A percentile compares a stretch with the other conserved stretches of the same genome.
Conservation (phyloP, 805 yeast genomes). For the Saturnispora saitoi region DNA sequence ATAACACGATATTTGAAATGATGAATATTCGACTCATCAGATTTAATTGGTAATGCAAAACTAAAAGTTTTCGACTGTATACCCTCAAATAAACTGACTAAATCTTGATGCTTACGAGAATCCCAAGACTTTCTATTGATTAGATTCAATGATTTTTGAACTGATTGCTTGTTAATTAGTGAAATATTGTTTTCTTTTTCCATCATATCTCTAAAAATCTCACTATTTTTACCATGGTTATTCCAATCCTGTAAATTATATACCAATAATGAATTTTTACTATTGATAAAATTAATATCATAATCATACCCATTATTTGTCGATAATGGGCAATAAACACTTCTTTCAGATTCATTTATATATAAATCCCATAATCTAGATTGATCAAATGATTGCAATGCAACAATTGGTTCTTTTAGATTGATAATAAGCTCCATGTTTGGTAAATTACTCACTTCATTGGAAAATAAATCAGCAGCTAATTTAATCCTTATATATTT, state of each 20-base stretch:
- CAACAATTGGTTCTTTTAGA: constrained; percentile 17
- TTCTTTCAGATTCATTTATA: constrained; percentile 24
- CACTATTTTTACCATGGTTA: constrained; percentile 8
- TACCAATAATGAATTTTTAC: constrained; percentile 22
- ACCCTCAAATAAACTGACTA: constrained; percentile 5
- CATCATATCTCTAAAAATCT: not conserved
- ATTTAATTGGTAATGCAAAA: constrained; percentile 1
- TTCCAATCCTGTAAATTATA: constrained; percentile 15
- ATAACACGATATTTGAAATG: constrained; percentile 9
- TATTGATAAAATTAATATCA: constrained; percentile 27
- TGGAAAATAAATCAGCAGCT: constrained; percentile 26
- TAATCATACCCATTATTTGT: constrained; percentile 10
- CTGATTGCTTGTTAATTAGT: constrained; percentile 15
- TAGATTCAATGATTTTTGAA: constrained; percentile 18
- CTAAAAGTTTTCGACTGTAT: constrained; percentile 10
- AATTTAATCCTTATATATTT: constrained; percentile 25
- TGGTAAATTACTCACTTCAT: constrained; percentile 20
- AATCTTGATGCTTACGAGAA: constrained; percentile 10
- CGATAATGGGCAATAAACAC: constrained; percentile 22
- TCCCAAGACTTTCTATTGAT: constrained; percentile 19
- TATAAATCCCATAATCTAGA: constrained; percentile 14
- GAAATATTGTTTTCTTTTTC: constrained; percentile 12
- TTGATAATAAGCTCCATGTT: constrained; percentile 28
- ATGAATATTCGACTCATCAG: not conserved
- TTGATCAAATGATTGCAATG: constrained; percentile 15